Conservation (phyloP, 2,329 filamentous ascomycete genomes). For the Colletotrichum sp. region DNA sequence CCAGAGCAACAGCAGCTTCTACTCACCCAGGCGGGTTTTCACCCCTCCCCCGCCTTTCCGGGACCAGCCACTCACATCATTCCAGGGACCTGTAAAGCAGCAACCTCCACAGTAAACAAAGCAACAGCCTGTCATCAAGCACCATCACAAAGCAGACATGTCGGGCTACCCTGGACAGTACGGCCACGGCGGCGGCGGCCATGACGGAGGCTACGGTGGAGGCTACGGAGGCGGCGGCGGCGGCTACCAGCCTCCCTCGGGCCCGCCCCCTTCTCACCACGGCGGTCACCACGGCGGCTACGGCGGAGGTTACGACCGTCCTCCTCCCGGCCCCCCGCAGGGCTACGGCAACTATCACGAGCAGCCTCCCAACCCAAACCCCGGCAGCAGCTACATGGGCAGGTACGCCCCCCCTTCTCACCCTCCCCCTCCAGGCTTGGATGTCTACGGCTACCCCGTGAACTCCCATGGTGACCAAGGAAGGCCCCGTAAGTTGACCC, state of each 20-base stretch:
- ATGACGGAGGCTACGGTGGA: slow-evolving; percentile 33
- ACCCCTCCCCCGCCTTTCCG: slow-evolving; percentile 7
- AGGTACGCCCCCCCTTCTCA: slow-evolving; percentile 35
- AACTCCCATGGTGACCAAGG: slow-evolving; percentile 21
- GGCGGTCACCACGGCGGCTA: slow-evolving; percentile 21
- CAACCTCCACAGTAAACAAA: not conserved
- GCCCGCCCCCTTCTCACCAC: slow-evolving; percentile 24
- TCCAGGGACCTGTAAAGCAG: not conserved
- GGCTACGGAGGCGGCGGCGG: slow-evolving; percentile 32
- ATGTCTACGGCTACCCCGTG: slow-evolving; percentile 52
- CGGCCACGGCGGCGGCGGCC: slow-evolving; percentile 37
- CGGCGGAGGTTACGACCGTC: slow-evolving; percentile 16
- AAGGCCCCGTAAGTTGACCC: slow-evolving; percentile 7
- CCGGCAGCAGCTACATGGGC: slow-evolving; percentile 23
- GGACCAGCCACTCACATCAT: slow-evolving; percentile 9
- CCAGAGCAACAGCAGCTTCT: not conserved
- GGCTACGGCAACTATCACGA: slow-evolving; percentile 29
- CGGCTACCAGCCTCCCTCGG: slow-evolving; percentile 32
- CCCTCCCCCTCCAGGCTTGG: slow-evolving; percentile 46
- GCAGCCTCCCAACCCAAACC: slow-evolving; percentile 24
- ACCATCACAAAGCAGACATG: slow-evolving; percentile 24
- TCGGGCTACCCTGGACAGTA: slow-evolving; percentile 43
- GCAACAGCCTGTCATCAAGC: not conserved
- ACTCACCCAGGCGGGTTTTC: slow-evolving; percentile 5
- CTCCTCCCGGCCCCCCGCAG: slow-evolving; percentile 24